phyloP scores from a whole-genome alignment of 75 land plant species.

The Cupressus sempervirens region DNA sequence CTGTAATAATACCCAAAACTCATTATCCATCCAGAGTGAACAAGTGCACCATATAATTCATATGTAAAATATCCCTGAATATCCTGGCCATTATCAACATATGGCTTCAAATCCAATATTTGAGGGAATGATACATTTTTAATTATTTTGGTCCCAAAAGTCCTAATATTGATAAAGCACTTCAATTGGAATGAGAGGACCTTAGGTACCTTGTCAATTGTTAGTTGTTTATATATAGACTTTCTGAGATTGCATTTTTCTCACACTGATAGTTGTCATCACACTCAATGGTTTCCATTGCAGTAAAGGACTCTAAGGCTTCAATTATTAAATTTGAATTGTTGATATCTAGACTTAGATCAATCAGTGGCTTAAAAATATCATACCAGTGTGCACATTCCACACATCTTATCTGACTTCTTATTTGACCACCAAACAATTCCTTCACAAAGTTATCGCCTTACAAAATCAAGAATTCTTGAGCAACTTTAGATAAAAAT shows the following conservation, averaged over 20 bases:
- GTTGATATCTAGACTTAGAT: constrained; percentile 74
- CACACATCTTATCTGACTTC: constrained; percentile 72
- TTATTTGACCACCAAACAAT: constrained; percentile 80
- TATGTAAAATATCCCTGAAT: constrained; percentile 39
- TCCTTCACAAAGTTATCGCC: constrained; percentile 44
- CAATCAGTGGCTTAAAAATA: constrained; percentile 59
- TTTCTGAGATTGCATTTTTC: constrained; percentile 54
- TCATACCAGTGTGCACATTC: constrained; percentile 54
- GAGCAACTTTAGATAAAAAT: constrained; percentile 7
- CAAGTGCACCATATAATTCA: constrained; percentile 69
- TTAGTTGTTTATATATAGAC: constrained; percentile 52
- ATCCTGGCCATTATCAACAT: constrained; percentile 26
- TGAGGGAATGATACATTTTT: constrained; percentile 58
- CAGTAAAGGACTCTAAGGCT: constrained; percentile 56
- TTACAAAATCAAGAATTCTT: constrained; percentile 1
- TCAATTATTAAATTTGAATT: constrained; percentile 35
- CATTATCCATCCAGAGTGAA: constrained; percentile 57
- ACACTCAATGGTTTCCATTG: constrained; percentile 55
- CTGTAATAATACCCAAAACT: constrained; percentile 73
- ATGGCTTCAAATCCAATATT: constrained; percentile 63
- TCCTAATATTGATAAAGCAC: constrained; percentile 60
- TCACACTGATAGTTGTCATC: constrained; percentile 58
- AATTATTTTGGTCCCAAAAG: constrained; percentile 48
- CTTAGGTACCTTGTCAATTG: constrained; percentile 48
- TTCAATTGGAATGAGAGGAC: constrained; percentile 70